Evolutionary conservation across 2,329 filamentous ascomycete genomes (phyloP).

Genomic region (Aspergillus puulaauensis): DNA sequence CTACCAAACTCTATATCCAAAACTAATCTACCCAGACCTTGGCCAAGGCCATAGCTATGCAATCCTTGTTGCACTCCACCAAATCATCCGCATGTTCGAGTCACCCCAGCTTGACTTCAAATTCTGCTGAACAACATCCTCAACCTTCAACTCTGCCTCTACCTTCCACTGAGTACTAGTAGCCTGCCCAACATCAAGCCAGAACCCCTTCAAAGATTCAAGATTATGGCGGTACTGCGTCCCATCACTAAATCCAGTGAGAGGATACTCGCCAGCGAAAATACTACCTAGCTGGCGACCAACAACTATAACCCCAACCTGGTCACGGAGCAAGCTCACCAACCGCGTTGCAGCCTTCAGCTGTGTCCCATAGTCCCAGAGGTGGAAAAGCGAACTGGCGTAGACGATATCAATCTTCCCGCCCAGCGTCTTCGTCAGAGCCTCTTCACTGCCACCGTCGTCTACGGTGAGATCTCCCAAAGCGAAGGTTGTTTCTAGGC

Average conservation of each 20-base stretch:
- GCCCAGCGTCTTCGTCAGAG: not conserved
- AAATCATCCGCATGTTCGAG: constrained; percentile 17
- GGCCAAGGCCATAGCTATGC: not conserved
- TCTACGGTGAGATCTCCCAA: constrained; percentile 38
- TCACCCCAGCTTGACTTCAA: not conserved
- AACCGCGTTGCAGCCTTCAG: constrained; percentile 12
- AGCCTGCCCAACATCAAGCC: constrained; percentile 11
- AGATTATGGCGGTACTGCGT: constrained; percentile 19
- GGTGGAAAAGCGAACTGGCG: constrained; percentile 18
- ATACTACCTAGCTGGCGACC: constrained; percentile 18
- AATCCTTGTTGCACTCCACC: constrained; percentile 16
- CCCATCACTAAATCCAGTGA: constrained; percentile 6
- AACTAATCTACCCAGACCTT: too few relatives aligned
- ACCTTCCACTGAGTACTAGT: constrained; percentile 18
- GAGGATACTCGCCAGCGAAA: constrained; percentile 11
- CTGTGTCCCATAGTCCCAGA: constrained; percentile 20
- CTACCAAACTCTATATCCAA: too few relatives aligned
- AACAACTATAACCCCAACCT: constrained; percentile 12
- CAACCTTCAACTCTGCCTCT: constrained; percentile 13
- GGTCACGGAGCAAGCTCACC: constrained; percentile 14
- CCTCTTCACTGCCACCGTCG: constrained; percentile 18
- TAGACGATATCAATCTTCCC: constrained; percentile 17
- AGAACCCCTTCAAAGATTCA: constrained; percentile 16
- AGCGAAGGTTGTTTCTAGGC: constrained; percentile 47
- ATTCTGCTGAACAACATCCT: not conserved